Base-by-base conservation (phyloP, 371 early-diverging fungal species). In the Actinomortierella ambigua region DNA sequence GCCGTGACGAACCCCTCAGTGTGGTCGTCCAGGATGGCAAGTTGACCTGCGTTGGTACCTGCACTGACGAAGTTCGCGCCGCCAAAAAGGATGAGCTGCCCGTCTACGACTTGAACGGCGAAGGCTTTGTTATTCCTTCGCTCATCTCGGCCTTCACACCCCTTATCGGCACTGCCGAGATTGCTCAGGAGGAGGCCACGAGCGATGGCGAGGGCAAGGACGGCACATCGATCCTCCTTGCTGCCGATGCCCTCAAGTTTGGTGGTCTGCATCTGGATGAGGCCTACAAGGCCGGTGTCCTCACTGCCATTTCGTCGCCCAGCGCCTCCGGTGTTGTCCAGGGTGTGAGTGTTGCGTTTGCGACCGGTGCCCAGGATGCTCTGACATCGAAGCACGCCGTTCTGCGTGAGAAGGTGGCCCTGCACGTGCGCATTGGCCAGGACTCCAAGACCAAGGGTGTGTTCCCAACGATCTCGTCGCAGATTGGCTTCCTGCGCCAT, bases 231-330 rank as follows among this genome's bases (percentile, higher is more conserved):
- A 63, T 85, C 41, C 55, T 82, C 15, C 53, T 67, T 22, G 85
- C 88, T 42, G 68, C 78, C 17, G 88, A 88, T 57, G 90, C 87
- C 11, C 43, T 88, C 15, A 84, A 83, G 52, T 75, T 87, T 24
- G 86, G 86, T 11, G 82, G 83, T 1, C 69, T 79, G 20, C 87
- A 84, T 55, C 68, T 87, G 55, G 77, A 82, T 20, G 86, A 79
- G 53, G 87, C 89, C 4, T 84, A 82, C 66, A 85, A 86, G 57
- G 87, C 83, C 9, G 90, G 90, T 61, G 61, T 88, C 8, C 75
- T 84, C 29, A 73, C 79, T 17, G 79, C 78, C 14, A 82, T 89
- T 40, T 84, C 83, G n/a, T 63, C 85, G 2, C 86, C 86, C 18
- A 41, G 76, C 9, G 64, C 68, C 5, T 27, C 60, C 0, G 81